Evolutionary conservation across 768 basidiomycete species (phyloP).

Genomic region (Scleroderma bovista): DNA sequence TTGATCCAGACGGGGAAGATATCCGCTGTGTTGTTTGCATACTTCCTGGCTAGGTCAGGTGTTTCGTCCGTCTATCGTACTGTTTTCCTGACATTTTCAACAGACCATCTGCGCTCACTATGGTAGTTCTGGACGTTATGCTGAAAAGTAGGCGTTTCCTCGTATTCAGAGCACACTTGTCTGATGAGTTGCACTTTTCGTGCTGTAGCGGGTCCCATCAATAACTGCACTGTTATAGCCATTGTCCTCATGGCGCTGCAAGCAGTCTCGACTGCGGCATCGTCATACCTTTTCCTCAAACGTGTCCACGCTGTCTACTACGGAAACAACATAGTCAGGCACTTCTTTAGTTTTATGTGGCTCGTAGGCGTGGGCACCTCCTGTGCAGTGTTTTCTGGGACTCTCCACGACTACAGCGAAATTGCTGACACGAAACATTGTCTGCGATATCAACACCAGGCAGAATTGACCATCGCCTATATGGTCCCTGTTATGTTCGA

Average conservation of each 20-base stretch:
- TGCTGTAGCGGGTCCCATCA: background rate
- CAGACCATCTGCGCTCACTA: slow-evolving; percentile 11
- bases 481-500: slow-evolving; percentile 22
- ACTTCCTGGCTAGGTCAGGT: slow-evolving; percentile 19
- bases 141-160: slow-evolving; percentile 14
- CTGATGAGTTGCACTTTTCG: background rate
- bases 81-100: slow-evolving; percentile 4
- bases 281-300: slow-evolving; percentile 26
- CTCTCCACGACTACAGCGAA: slow-evolving; percentile 8
- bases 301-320: slow-evolving; percentile 26
- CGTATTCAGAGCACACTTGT: background rate
- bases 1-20: slow-evolving; percentile 11
- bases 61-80: background rate
- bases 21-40: slow-evolving; percentile 16
- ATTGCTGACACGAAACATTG: slow-evolving; percentile 26
- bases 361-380: slow-evolving; percentile 17
- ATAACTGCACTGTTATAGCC: background rate
- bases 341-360: slow-evolving; percentile 22
- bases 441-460: background rate
- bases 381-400: slow-evolving; percentile 17
- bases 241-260: background rate
- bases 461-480: slow-evolving; percentile 4
- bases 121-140: slow-evolving; percentile 9
- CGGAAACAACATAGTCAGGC: slow-evolving; percentile 7
- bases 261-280: slow-evolving; percentile 4